Conservation (phyloP, 768 basidiomycete genomes). For the Cubamyces sp. region DNA sequence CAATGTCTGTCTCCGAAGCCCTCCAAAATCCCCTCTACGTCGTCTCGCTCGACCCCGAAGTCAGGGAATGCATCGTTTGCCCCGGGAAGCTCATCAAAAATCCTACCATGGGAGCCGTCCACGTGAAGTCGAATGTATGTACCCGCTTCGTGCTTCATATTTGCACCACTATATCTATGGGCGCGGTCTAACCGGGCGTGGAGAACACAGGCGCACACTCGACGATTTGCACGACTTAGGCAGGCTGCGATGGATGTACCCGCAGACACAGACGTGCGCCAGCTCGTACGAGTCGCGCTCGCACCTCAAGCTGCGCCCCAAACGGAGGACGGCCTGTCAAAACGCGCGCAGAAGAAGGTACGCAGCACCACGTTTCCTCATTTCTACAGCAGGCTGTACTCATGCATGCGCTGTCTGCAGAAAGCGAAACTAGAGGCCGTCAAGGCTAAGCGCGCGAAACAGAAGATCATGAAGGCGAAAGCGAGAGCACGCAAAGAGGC, state of each 20-base stretch:
- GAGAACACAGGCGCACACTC: slow-evolving; percentile 59
- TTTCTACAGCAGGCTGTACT: not conserved
- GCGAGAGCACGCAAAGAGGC: slow-evolving; percentile 36
- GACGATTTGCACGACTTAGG: slow-evolving; percentile 58
- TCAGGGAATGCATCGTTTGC: slow-evolving; percentile 67
- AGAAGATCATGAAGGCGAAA: slow-evolving; percentile 49
- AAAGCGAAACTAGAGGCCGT: slow-evolving; percentile 49
- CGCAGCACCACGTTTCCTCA: slow-evolving; percentile 18
- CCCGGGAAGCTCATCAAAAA: slow-evolving; percentile 75
- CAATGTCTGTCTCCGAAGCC: slow-evolving; percentile 60
- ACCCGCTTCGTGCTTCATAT: slow-evolving; percentile 27
- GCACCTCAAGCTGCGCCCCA: slow-evolving; percentile 8
- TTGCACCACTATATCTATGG: not conserved
- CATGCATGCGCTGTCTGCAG: slow-evolving; percentile 35
- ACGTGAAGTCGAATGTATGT: slow-evolving; percentile 68
- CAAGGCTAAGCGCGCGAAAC: slow-evolving; percentile 52
- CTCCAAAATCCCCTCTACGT: slow-evolving; percentile 67
- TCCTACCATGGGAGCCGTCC: slow-evolving; percentile 54
- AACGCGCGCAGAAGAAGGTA: slow-evolving; percentile 67
- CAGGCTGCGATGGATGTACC: slow-evolving; percentile 44
- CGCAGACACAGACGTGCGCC: slow-evolving; percentile 53
- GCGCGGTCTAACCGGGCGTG: not conserved
- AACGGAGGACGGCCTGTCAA: slow-evolving; percentile 44
- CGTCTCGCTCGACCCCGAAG: slow-evolving; percentile 55
- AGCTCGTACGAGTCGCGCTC: slow-evolving; percentile 37